Conservation (phyloP, 2,329 filamentous ascomycete genomes). For the Scedosporium aurantiacum region DNA sequence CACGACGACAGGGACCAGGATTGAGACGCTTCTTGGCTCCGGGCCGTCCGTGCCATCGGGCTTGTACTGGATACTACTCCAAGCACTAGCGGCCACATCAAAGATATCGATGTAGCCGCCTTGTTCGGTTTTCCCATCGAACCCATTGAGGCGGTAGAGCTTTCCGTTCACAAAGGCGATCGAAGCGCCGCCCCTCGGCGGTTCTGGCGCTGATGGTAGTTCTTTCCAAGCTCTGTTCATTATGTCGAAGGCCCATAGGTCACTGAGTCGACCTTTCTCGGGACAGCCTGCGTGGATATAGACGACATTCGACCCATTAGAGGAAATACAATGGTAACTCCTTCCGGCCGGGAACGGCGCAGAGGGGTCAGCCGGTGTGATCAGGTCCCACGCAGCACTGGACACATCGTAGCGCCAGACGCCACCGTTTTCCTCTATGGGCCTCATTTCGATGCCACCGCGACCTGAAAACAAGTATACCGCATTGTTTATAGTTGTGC, state of each 20-base stretch:
- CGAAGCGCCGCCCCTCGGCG: constrained; percentile 29
- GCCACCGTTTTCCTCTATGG: constrained; percentile 45
- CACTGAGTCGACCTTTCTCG: constrained; percentile 39
- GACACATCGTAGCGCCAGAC: constrained; percentile 43
- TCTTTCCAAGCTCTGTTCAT: constrained; percentile 35
- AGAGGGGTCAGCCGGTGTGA: constrained; percentile 25
- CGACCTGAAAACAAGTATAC: constrained; percentile 54
- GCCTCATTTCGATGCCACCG: constrained; percentile 47
- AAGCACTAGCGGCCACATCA: constrained; percentile 14
- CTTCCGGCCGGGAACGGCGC: constrained; percentile 31
- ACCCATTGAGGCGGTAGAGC: constrained; percentile 53
- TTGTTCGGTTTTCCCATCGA: constrained; percentile 48
- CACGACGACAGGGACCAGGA: constrained; percentile 15
- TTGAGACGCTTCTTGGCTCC: constrained; percentile 20
- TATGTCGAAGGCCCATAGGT: constrained; percentile 50
- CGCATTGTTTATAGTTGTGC: constrained; percentile 29
- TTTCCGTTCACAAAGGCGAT: constrained; percentile 24
- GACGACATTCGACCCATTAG: constrained; percentile 28
- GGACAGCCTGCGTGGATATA: constrained; percentile 54
- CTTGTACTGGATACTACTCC: constrained; percentile 15
- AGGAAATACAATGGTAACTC: constrained; percentile 45
- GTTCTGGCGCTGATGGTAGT: constrained; percentile 39
- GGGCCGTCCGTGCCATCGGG: constrained; percentile 19
- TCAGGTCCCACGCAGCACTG: constrained; percentile 29
- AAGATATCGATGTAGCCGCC: constrained; percentile 45